phyloP scores from a whole-genome alignment of 768 basidiomycete genomes.

The Psilocybe cyanescens region DNA sequence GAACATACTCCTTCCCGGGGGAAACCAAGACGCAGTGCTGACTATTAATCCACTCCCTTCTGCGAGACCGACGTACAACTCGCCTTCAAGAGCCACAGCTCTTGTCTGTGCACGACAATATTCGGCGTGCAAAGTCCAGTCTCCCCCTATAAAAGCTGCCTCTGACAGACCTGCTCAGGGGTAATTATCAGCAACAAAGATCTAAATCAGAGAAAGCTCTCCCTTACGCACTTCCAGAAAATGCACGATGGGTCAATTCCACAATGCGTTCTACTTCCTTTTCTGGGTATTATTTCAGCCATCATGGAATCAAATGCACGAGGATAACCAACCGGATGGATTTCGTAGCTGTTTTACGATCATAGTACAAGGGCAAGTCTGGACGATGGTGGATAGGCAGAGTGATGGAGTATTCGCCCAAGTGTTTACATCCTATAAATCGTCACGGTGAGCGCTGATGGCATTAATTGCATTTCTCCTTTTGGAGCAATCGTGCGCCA shows the following conservation, averaged over 20 bases:
- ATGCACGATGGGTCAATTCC: background rate
- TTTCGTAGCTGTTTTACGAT: background rate
- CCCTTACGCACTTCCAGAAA: background rate
- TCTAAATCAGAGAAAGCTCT: background rate
- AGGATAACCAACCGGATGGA: background rate
- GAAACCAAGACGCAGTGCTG: background rate
- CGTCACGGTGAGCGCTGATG: no score
- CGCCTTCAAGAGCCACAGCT: slow-evolving; percentile 4
- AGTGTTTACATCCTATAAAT: no score
- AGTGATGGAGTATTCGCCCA: no score
- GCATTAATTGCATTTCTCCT: no score
- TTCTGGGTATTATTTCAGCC: background rate
- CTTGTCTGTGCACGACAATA: background rate
- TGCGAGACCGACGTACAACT: background rate
- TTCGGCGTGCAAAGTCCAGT: background rate
- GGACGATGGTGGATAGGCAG: background rate
- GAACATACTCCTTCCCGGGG: slow-evolving; percentile 1
- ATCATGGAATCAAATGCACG: background rate
- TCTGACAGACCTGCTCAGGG: background rate
- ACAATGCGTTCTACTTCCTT: background rate
- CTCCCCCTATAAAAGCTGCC: background rate
- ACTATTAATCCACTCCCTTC: background rate
- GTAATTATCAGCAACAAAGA: background rate
- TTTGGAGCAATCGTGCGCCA: no score
- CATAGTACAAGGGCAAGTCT: background rate